These are phyloP conservation scores for Chlorella sp. DNA, from an alignment of 139 green algal species.

Conservation along the genomic window DNA sequence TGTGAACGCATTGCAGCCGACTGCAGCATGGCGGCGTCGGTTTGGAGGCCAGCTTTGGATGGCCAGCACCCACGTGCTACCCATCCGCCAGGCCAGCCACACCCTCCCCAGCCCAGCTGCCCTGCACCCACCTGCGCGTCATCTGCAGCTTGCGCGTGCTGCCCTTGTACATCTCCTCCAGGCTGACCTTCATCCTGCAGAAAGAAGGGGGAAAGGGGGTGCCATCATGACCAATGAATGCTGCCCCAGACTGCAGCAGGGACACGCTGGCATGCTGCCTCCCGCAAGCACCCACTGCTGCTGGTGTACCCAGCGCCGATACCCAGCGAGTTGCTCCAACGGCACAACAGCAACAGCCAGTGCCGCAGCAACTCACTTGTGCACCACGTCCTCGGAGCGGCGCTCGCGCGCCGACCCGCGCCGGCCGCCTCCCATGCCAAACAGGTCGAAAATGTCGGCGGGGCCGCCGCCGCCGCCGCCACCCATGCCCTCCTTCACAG, in stretches of 20 bases:
- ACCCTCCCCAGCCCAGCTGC: no score
- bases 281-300: no score
- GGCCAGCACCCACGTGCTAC: no score
- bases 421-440: conserved; percentile 80
- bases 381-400: conserved; percentile 95
- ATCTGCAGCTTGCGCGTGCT: conserved; percentile 87
- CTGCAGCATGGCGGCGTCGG: no score
- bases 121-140: conserved; percentile 47
- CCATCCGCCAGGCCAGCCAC: no score
- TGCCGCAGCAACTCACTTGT: conserved; percentile 51
- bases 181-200: conserved; percentile 77
- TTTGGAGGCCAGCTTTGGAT: no score
- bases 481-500: conserved; percentile 95
- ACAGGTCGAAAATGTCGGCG: conserved; percentile 94
- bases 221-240: no score
- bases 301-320: no score
- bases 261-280: no score
- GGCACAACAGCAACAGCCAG: not conserved
- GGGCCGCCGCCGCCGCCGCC: conserved; percentile 79
- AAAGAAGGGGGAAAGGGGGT: not conserved
- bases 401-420: conserved; percentile 59
- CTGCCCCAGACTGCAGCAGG: no score
- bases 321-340: no score
- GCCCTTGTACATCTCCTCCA: conserved; percentile 96
- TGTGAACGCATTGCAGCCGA: no score